Evolutionary conservation across 2,329 filamentous ascomycete species (phyloP).

Genomic region (Neofusicoccum sp.): DNA sequence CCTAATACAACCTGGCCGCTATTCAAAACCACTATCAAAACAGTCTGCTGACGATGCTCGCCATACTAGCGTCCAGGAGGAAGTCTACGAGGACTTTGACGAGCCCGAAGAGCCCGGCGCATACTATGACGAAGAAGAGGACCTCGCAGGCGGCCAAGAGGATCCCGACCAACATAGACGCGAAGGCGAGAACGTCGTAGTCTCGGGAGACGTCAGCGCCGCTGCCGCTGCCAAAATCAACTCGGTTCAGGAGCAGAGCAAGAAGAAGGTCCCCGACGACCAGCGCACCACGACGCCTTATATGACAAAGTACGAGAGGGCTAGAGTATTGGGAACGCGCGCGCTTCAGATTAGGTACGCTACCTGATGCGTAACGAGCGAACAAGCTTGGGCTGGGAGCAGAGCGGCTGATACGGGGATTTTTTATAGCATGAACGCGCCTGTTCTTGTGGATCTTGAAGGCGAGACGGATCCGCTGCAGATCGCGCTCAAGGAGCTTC

Average conservation of each 20-base stretch:
- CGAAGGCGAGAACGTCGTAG: constrained; percentile 39
- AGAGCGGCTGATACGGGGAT: neutral
- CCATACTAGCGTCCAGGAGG: neutral
- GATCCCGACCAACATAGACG: constrained; percentile 29
- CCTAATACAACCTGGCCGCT: too few relatives aligned
- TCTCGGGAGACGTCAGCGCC: constrained; percentile 51
- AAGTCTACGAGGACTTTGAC: constrained; percentile 28
- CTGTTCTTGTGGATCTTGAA: constrained; percentile 92
- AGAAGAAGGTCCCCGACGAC: constrained; percentile 89
- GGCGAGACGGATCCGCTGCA: constrained; percentile 96
- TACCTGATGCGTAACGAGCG: neutral
- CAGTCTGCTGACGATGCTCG: neutral
- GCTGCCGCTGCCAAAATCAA: constrained; percentile 45
- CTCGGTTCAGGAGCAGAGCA: constrained; percentile 56
- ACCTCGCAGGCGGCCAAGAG: constrained; percentile 42
- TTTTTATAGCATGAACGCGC: constrained; percentile 81
- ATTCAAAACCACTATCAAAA: neutral
- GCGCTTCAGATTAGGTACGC: constrained; percentile 91
- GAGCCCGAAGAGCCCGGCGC: constrained; percentile 64
- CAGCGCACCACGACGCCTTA: constrained; percentile 92
- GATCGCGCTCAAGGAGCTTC: constrained; percentile 95
- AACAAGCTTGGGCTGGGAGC: neutral
- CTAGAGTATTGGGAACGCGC: constrained; percentile 86
- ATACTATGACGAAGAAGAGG: constrained; percentile 64
- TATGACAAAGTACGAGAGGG: constrained; percentile 99